These are phyloP conservation scores for Mycena rebaudengoi DNA, from an alignment of 768 basidiomycete species.

Conservation along the genomic window DNA sequence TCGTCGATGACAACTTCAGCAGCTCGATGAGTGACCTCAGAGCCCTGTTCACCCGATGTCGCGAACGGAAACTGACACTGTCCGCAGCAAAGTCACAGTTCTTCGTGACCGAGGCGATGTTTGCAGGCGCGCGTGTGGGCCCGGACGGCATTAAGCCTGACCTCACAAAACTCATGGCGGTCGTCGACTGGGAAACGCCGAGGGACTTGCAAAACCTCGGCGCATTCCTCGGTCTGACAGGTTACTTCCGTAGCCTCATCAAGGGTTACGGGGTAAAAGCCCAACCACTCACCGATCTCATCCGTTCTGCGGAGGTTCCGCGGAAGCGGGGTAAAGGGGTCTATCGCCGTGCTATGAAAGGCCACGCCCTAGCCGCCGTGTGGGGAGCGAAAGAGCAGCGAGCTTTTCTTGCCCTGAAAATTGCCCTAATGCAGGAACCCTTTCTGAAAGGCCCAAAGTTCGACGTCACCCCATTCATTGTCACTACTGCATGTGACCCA, in stretches of 20 bases:
- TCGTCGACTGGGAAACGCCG: conserved; percentile 42
- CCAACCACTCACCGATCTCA: conserved; percentile 42
- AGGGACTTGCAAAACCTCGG: conserved; percentile 16
- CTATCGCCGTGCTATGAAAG: conserved; percentile 36
- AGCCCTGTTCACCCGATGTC: conserved; percentile 29
- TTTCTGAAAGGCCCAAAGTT: conserved; percentile 28
- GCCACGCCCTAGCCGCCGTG: conserved; percentile 2
- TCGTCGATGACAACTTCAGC: conserved; percentile 19
- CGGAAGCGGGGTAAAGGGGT: conserved; percentile 25
- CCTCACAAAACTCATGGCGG: conserved; percentile 44
- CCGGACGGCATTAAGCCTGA: conserved; percentile 45
- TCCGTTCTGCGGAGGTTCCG: conserved; percentile 29
- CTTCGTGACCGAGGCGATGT: conserved; percentile 44
- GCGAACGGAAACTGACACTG: conserved; percentile 23
- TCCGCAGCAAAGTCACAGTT: conserved; percentile 30
- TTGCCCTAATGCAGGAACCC: conserved; percentile 27
- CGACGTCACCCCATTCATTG: conserved; percentile 37
- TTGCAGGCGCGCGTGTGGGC: conserved; percentile 43
- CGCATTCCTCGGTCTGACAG: conserved; percentile 21
- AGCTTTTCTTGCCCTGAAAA: conserved; percentile 36
- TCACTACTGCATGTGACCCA: no score
- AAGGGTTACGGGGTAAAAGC: conserved; percentile 41
- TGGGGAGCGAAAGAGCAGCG: conserved; percentile 29
- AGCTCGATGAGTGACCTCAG: not conserved
- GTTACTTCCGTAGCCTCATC: conserved; percentile 45